These are phyloP conservation scores for Xylariomycetidae sp. DNA, from an alignment of 2,329 filamentous ascomycete genomes.

Conservation along the genomic window DNA sequence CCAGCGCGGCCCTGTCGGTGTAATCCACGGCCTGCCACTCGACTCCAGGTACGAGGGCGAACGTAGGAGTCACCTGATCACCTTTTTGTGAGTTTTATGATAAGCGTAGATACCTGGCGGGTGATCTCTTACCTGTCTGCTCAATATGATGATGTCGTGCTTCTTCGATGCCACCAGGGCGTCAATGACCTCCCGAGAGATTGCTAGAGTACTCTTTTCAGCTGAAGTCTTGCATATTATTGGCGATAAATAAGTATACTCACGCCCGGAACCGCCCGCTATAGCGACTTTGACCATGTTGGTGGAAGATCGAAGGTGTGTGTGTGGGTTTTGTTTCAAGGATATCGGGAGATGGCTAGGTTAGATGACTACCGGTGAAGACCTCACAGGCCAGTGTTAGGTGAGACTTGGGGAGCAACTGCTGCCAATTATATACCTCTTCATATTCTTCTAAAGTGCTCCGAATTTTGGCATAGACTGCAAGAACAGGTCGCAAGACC, in stretches of 20 bases:
- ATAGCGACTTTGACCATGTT: constrained; percentile 41
- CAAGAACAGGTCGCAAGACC: no score
- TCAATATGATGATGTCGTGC: constrained; percentile 49
- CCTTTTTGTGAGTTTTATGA: no score
- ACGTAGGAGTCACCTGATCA: constrained; percentile 17
- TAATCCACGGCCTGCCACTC: constrained; percentile 42
- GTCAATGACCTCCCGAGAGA: constrained; percentile 49
- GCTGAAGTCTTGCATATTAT: not conserved
- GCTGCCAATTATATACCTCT: no score
- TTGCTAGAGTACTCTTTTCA: no score
- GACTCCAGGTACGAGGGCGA: constrained; percentile 21
- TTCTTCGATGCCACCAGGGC: constrained; percentile 41
- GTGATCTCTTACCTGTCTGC: constrained; percentile 33
- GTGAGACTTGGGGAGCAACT: no score
- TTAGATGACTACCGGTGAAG: no score
- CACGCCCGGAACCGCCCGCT: constrained; percentile 41
- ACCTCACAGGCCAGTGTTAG: no score
- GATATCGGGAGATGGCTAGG: no score
- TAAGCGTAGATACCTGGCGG: no score
- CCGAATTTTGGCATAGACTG: no score
- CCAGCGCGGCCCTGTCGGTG: constrained; percentile 31
- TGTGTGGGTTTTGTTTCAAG: not conserved
- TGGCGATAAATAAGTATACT: constrained; percentile 4
- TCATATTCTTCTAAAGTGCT: no score
- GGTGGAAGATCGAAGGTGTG: not conserved